phyloP scores from a whole-genome alignment of 129 eudicot species.

The Saposhnikovia divaricata region DNA sequence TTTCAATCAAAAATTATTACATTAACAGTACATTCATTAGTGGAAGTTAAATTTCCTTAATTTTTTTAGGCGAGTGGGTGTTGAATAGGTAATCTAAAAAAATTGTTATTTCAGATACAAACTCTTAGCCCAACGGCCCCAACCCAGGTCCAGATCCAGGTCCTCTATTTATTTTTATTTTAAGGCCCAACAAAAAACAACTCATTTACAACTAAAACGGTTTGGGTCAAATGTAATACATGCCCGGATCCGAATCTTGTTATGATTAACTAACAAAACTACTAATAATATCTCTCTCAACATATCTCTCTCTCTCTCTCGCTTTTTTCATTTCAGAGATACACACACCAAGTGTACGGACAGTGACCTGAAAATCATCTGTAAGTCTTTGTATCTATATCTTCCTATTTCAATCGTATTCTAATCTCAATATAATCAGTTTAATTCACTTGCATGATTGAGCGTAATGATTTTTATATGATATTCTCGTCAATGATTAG shows the following conservation, averaged over 20 bases:
- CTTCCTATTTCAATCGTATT: background rate
- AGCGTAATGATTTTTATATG: background rate
- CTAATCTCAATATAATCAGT: background rate
- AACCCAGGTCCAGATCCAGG: background rate
- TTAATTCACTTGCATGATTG: background rate
- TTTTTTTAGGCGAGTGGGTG: too few relatives aligned
- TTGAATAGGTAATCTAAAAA: too few relatives aligned
- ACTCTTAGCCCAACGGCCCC: background rate
- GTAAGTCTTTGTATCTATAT: background rate
- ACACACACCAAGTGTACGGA: background rate
- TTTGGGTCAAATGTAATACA: background rate
- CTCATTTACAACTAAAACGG: background rate
- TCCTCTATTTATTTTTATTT: background rate
- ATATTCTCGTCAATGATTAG: background rate
- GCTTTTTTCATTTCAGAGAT: background rate
- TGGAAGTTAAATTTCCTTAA: too few relatives aligned
- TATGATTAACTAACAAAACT: slow-evolving; percentile 5
- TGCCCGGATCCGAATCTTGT: background rate
- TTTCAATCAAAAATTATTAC: too few relatives aligned
- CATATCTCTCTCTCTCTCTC: background rate
- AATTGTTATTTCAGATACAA: too few relatives aligned
- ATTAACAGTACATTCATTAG: too few relatives aligned
- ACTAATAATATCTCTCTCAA: background rate
- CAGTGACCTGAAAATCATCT: background rate
- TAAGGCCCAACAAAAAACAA: background rate